Conservation (phyloP, 495 filamentous ascomycete genomes). For the Penicillium crystallinum region DNA sequence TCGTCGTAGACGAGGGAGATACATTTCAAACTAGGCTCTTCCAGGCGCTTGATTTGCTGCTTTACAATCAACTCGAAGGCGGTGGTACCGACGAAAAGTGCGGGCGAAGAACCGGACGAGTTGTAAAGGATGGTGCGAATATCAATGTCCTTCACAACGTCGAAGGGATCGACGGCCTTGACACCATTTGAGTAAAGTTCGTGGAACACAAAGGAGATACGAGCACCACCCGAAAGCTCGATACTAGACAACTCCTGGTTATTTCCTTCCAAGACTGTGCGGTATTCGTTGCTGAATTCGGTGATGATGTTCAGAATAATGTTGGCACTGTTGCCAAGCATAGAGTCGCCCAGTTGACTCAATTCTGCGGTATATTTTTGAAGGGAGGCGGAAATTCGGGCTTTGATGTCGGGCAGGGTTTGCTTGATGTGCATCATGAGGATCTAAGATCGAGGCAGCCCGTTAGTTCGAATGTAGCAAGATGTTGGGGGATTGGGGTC, state of each 20-base stretch:
- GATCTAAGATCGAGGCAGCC: conserved; percentile 51
- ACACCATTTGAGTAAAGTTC: conserved; percentile 97
- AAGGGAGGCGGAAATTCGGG: conserved; percentile 83
- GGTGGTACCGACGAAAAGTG: conserved; percentile 94
- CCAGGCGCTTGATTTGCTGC: conserved; percentile 93
- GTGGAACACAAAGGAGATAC: conserved; percentile 99
- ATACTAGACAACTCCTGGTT: conserved; percentile 91
- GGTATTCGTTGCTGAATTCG: conserved; percentile 96
- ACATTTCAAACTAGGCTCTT: conserved; percentile 96
- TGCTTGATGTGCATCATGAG: conserved; percentile 99
- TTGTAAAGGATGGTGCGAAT: conserved; percentile 97
- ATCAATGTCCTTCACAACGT: conserved; percentile 94
- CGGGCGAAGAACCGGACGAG: conserved; percentile 94
- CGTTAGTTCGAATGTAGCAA: not conserved
- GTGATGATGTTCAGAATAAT: conserved; percentile 98
- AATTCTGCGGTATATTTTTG: conserved; percentile 89
- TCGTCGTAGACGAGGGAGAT: conserved; percentile 97
- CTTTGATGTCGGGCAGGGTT: conserved; percentile 97
- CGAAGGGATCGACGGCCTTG: conserved; percentile 97
- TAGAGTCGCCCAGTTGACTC: conserved; percentile 77
- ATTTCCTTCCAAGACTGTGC: conserved; percentile 92
- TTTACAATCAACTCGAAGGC: conserved; percentile 98
- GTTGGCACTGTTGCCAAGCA: conserved; percentile 93
- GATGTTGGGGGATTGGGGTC: not conserved
- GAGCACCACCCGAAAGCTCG: conserved; percentile 92